phyloP scores from a whole-genome alignment of 208 protist genomes.

The Herpetomonas tarakana region DNA sequence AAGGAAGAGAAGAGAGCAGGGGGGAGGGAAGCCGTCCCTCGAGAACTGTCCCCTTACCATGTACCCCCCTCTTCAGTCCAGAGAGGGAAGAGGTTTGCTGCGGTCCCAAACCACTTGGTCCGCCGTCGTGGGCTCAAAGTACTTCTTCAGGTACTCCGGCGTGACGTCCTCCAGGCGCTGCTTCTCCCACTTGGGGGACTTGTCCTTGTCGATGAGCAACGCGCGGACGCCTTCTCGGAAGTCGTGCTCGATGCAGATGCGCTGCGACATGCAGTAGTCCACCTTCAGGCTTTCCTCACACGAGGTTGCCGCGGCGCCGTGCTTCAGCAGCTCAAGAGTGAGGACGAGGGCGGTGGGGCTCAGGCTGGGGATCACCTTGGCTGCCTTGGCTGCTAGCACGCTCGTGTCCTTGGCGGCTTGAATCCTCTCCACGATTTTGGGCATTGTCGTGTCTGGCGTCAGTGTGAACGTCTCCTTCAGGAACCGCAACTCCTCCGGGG shows the following conservation, averaged over 20 bases:
- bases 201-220: conserved; percentile 79
- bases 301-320: conserved; percentile 25
- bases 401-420: conserved; percentile 15
- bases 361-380: conserved; percentile 26
- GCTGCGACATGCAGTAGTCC: conserved; percentile 58
- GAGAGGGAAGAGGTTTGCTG: conserved; percentile 15
- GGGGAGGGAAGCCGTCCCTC: too few species aligned
- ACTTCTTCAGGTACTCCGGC: conserved; percentile 18
- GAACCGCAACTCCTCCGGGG: conserved; percentile 24
- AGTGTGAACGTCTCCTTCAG: conserved; percentile 38
- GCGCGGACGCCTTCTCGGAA: conserved; percentile 82
- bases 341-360: conserved; percentile 61
- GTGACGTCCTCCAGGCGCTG: conserved; percentile 43
- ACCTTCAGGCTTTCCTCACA: conserved; percentile 50
- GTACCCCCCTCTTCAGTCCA: too few species aligned
- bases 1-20: too few species aligned
- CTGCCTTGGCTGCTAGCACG: conserved; percentile 26
- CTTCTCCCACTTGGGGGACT: conserved; percentile 78
- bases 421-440: conserved; percentile 41
- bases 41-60: too few species aligned
- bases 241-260: conserved; percentile 31
- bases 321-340: conserved; percentile 48
- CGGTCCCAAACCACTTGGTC: conserved; percentile 47
- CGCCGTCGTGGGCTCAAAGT: conserved; percentile 24
- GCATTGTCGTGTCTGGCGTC: conserved; percentile 27